These are phyloP conservation scores for Gomphus sp. DNA, from an alignment of 1,284 basidiomycete genomes.

Conservation along the genomic window DNA sequence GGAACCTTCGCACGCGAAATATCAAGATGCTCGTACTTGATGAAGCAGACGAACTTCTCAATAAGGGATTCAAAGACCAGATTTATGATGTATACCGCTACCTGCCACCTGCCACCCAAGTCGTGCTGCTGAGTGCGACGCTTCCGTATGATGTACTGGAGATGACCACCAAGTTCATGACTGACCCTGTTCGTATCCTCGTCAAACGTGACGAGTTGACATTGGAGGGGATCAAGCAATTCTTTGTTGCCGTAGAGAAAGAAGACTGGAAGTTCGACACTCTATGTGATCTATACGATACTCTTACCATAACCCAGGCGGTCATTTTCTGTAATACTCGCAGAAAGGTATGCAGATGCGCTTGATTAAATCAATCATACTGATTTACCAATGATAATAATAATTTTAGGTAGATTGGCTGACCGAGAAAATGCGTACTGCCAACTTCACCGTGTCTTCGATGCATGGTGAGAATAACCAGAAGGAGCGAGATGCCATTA, in stretches of 20 bases:
- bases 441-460: constrained; percentile 94
- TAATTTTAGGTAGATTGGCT: constrained; percentile 85
- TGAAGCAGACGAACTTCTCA: constrained; percentile 95
- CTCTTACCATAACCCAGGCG: constrained; percentile 97
- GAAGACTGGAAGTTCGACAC: constrained; percentile 99
- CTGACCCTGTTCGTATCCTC: constrained; percentile 95
- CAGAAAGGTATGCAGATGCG: constrained; percentile 61
- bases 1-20: constrained; percentile 90
- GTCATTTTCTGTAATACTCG: constrained; percentile 99
- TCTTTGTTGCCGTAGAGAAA: constrained; percentile 99
- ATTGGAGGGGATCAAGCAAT: constrained; percentile 99
- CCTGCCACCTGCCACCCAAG: constrained; percentile 96
- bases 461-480: constrained; percentile 99
- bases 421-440: constrained; percentile 96
- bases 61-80: constrained; percentile 99
- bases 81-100: constrained; percentile 99
- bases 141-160: constrained; percentile 97
- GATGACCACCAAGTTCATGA: constrained; percentile 99
- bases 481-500: constrained; percentile 97
- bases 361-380: background rate
- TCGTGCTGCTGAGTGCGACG: constrained; percentile 93
- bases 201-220: constrained; percentile 99
- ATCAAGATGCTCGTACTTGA: constrained; percentile 99
- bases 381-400: background rate
- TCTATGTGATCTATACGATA: constrained; percentile 96